Conservation (phyloP, 2,329 filamentous ascomycete species). For the Claviceps maximensis region DNA sequence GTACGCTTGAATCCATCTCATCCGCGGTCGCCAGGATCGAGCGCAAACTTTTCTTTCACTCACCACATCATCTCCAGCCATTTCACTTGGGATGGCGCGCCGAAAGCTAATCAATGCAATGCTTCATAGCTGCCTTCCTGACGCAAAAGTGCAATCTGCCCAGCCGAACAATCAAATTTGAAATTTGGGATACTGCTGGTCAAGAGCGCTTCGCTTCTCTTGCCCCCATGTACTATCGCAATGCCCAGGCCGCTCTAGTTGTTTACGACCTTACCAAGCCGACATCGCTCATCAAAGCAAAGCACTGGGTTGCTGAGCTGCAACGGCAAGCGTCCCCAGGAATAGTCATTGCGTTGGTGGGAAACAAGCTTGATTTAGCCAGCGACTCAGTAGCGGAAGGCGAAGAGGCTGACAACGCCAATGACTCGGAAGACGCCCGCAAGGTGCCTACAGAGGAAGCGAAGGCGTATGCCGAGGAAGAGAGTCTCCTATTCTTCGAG, state of each 20-base stretch:
- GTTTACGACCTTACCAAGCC: constrained; percentile 98
- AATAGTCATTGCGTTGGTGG: constrained; percentile 92
- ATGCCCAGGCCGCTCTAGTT: constrained; percentile 91
- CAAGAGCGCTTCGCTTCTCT: constrained; percentile 95
- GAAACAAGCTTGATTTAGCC: constrained; percentile 90
- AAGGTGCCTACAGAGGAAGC: constrained; percentile 89
- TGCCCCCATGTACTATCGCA: constrained; percentile 99
- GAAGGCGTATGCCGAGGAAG: constrained; percentile 86
- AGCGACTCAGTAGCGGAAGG: constrained; percentile 37
- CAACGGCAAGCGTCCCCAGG: constrained; percentile 92
- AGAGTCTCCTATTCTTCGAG: constrained; percentile 90
- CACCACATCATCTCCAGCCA: not conserved
- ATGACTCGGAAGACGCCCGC: constrained; percentile 59
- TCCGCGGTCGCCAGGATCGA: not conserved
- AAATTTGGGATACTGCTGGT: constrained; percentile 97
- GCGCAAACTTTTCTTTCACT: not conserved
- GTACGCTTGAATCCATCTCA: constrained; percentile 34
- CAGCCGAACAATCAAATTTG: constrained; percentile 80
- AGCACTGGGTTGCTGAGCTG: constrained; percentile 96
- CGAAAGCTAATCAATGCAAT: constrained; percentile 1
- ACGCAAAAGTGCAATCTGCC: constrained; percentile 98
- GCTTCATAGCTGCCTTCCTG: constrained; percentile 68
- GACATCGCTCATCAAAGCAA: constrained; percentile 87
- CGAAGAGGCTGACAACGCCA: constrained; percentile 42
- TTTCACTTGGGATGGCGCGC: not conserved